Evolutionary conservation across 768 basidiomycete species (phyloP).

Genomic region (Hortiboletus flavorubellus): DNA sequence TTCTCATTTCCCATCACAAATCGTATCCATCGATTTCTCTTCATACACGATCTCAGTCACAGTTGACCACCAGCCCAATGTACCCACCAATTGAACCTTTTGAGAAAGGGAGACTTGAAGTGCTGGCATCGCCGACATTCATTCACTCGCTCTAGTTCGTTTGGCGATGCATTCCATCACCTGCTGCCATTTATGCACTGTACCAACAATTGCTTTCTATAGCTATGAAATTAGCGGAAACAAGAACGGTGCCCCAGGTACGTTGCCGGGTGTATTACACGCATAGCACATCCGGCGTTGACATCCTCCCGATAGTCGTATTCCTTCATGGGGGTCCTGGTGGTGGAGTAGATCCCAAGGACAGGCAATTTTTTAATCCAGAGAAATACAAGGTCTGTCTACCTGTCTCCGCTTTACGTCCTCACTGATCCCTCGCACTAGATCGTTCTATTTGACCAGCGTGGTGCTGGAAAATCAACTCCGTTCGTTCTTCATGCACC

Average conservation of each 20-base stretch:
- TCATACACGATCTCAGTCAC: background rate
- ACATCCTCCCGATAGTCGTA: slow-evolving; percentile 46
- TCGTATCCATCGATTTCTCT: slow-evolving; percentile 19
- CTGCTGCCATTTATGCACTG: background rate
- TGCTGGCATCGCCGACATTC: slow-evolving; percentile 45
- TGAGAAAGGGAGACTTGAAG: slow-evolving; percentile 61
- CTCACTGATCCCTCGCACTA: slow-evolving; percentile 25
- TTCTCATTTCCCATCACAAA: slow-evolving; percentile 10
- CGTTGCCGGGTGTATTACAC: slow-evolving; percentile 2
- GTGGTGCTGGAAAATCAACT: slow-evolving; percentile 82
- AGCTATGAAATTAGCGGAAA: slow-evolving; percentile 86
- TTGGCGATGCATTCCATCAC: slow-evolving; percentile 7
- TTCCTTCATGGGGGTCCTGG: slow-evolving; percentile 87
- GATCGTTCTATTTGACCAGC: slow-evolving; percentile 88
- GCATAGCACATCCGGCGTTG: background rate
- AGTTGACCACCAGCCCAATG: slow-evolving; percentile 36
- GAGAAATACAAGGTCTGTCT: slow-evolving; percentile 69
- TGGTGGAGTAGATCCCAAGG: slow-evolving; percentile 63
- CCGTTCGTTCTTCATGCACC: slow-evolving; percentile 51
- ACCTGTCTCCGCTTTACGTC: background rate
- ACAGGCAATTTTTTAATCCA: slow-evolving; percentile 81
- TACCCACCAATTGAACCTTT: slow-evolving; percentile 70
- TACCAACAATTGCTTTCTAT: background rate
- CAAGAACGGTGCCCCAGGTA: slow-evolving; percentile 71
- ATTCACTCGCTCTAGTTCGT: slow-evolving; percentile 74